These are phyloP conservation scores for Bocquillonia castaneifolia DNA, from an alignment of 441 rosid species.

Conservation along the genomic window DNA sequence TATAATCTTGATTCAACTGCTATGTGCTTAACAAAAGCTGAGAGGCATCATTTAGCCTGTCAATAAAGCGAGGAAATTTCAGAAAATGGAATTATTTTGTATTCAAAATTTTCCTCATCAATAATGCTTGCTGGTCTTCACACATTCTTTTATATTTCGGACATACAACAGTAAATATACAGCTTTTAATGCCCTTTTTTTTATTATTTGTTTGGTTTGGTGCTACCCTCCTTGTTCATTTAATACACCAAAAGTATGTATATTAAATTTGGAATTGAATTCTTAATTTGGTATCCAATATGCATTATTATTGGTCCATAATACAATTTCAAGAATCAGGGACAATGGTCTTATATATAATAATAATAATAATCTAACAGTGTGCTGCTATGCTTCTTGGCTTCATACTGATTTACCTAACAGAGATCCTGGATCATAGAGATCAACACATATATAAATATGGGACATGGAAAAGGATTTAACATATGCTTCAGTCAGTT, in stretches of 20 bases:
- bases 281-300: constrained; percentile 2
- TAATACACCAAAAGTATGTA: background rate
- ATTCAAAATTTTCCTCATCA: background rate
- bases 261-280: background rate
- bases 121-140: constrained; percentile 10
- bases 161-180: background rate
- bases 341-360: too few relatives aligned
- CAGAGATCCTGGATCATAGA: constrained; percentile 6
- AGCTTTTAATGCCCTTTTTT: background rate
- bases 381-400: constrained; percentile 10
- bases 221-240: background rate
- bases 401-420: constrained; percentile 1
- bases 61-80: constrained; percentile 11
- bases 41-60: constrained; percentile 4
- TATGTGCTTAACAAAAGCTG: constrained; percentile 15
- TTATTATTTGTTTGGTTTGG: too few relatives aligned
- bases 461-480: constrained; percentile 1
- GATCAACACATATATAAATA: constrained; percentile 1
- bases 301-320: constrained; percentile 1
- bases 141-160: background rate
- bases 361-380: too few relatives aligned
- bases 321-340: background rate
- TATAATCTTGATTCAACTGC: constrained; percentile 2
- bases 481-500: background rate
- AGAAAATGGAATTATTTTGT: background rate